A percentile compares a stretch with the other conserved stretches of the same genome.
These are phyloP conservation scores for Amyloporia xantha DNA, from an alignment of 768 basidiomycete genomes.

Conservation along the genomic window DNA sequence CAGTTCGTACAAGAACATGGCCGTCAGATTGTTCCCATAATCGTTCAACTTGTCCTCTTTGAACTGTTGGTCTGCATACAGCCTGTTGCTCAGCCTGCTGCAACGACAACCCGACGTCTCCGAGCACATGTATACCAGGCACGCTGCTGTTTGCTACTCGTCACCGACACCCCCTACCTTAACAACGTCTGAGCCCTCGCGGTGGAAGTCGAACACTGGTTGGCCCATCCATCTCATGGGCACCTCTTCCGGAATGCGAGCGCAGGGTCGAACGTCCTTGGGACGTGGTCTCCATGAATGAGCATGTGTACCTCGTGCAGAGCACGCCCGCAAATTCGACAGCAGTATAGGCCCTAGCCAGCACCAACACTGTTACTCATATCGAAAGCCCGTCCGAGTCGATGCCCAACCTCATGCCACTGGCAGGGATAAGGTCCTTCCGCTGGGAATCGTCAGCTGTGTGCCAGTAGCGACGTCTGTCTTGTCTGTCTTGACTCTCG, in stretches of 20 bases:
- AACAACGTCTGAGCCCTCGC: slow-evolving; percentile 64
- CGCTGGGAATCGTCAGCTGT: slow-evolving; percentile 69
- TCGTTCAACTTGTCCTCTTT: slow-evolving; percentile 80
- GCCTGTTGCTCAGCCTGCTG: slow-evolving; percentile 85
- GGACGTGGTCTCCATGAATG: slow-evolving; percentile 83
- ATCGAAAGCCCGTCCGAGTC: slow-evolving; percentile 95
- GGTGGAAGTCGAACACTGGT: slow-evolving; percentile 84
- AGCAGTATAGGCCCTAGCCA: slow-evolving; percentile 96
- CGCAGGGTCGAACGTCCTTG: slow-evolving; percentile 88
- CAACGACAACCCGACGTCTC: slow-evolving; percentile 98
- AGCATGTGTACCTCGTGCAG: slow-evolving; percentile 90
- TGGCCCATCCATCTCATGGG: slow-evolving; percentile 91
- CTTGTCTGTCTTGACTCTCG: slow-evolving; percentile 63
- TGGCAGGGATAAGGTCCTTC: slow-evolving; percentile 74
- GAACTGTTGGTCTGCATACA: slow-evolving; percentile 84
- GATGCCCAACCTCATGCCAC: slow-evolving; percentile 88
- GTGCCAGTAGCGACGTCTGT: slow-evolving; percentile 88
- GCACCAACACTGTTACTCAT: slow-evolving; percentile 93
- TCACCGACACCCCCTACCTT: slow-evolving; percentile 87
- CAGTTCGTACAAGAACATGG: slow-evolving; percentile 93
- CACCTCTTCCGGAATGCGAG: slow-evolving; percentile 77
- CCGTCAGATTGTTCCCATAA: slow-evolving; percentile 91
- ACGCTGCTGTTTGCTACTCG: slow-evolving; percentile 81
- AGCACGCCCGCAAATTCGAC: slow-evolving; percentile 95
- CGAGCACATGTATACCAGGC: slow-evolving; percentile 70